phyloP scores from a whole-genome alignment of 2,329 filamentous ascomycete genomes.

The Claviceps africana region DNA sequence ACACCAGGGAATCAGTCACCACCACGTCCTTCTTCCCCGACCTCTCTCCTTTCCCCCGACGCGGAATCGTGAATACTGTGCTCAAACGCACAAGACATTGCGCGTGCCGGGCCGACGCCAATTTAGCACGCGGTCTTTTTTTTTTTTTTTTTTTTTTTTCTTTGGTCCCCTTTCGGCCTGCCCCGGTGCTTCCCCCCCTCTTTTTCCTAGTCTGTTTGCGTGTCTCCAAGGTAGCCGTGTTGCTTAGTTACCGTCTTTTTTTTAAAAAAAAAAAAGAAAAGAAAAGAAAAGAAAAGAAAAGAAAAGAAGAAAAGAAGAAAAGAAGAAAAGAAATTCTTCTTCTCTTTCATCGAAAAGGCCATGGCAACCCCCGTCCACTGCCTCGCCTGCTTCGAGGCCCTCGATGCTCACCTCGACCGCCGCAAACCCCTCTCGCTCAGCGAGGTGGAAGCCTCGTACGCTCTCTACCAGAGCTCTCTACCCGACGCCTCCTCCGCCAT shows the following conservation, averaged over 20 bases:
- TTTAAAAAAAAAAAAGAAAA: too few species aligned
- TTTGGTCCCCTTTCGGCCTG: not conserved
- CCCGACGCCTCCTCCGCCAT: conserved; percentile 6
- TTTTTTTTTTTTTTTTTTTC: too few species aligned
- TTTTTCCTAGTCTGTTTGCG: not conserved
- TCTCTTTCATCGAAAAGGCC: not conserved
- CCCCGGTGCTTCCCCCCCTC: not conserved
- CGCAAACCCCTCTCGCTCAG: conserved; percentile 53
- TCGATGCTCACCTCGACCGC: conserved; percentile 60
- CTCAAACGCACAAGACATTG: not conserved
- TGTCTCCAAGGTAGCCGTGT: not conserved
- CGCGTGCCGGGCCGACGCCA: not conserved
- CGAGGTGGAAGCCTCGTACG: conserved; percentile 55
- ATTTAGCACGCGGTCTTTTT: not conserved
- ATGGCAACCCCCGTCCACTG: conserved; percentile 86
- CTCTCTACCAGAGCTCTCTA: conserved; percentile 19
- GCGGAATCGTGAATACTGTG: not conserved
- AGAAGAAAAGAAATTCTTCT: not conserved
- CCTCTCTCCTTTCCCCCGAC: too few species aligned
- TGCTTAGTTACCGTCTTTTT: not conserved
- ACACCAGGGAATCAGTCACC: too few species aligned
- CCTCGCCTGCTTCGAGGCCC: conserved; percentile 81
- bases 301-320: too few species aligned
- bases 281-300: too few species aligned
- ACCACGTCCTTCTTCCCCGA: too few species aligned